Base-by-base conservation (phyloP, 2,329 filamentous ascomycete genomes). In the Xylaria sp. region DNA sequence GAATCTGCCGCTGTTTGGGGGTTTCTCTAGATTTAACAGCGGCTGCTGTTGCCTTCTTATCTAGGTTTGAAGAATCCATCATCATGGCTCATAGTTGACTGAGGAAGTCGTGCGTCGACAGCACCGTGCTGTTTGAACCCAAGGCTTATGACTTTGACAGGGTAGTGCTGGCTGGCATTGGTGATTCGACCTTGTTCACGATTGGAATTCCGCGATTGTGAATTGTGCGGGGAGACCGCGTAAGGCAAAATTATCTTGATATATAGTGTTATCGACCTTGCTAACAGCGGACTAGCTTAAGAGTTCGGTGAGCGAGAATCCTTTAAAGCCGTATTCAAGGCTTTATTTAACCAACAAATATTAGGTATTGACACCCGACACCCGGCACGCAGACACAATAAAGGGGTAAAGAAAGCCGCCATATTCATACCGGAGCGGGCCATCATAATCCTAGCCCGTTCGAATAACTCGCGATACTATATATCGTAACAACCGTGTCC, bases 1-100 rank as follows among this genome's bases (percentile, higher is more conserved):
- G 65, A 43, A 67, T 59, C 28, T 63, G 65, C 9, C 20, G 48
- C 20, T 56, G 50, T 28, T 63, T 63, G 8, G 10, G 4, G 20
- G 12, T 45, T 8, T 13, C 50, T 36, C 56, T 34, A n/a, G 39
- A 4, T 13, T 63, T 8, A 13, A 9, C 20, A 2, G 28, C 12
- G 20, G 39, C 18, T 8, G 39, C n/a, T 23, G 20, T 56, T 36
- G 46, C 20, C 7, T 56, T 20, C 18, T 36, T 25, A 23, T 52
- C 23, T 10, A 18, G 32, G 15, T n/a, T 10, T 41, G 45, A 3
- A 41, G 15, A 1, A 12, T n/a, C n/a, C 46, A 32, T 61, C 25
- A 36, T 15, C 15, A 45, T n/a, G 46, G 13, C 50, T 28, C n/a
- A 36, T n/a, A 45, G 30, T 34, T 36, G 30, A 23, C 28, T 2